phyloP scores from a whole-genome alignment of 2,329 filamentous ascomycete genomes.

The Didymella pinodella region DNA sequence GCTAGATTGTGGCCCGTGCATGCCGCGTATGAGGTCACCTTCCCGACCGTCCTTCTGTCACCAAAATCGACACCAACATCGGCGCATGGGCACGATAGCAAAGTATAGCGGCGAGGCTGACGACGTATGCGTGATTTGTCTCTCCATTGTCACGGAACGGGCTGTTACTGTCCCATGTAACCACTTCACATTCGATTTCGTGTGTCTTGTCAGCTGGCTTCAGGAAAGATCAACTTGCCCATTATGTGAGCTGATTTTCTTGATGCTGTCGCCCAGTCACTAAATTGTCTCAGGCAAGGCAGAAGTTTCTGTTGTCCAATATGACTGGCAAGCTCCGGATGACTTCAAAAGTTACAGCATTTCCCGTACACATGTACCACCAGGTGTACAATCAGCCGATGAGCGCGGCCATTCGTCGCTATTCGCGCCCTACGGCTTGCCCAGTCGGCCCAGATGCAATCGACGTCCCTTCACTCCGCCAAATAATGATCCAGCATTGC shows the following conservation, averaged over 20 bases:
- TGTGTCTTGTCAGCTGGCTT: slow-evolving; percentile 85
- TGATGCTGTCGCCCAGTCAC: no score
- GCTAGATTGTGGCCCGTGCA: slow-evolving; percentile 7
- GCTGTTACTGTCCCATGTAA: slow-evolving; percentile 78
- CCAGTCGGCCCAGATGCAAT: slow-evolving; percentile 25
- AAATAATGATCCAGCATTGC: slow-evolving; percentile 56
- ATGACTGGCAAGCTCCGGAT: slow-evolving; percentile 64
- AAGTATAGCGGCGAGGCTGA: slow-evolving; percentile 26
- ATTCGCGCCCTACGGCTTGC: slow-evolving; percentile 29
- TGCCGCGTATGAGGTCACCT: slow-evolving; percentile 30
- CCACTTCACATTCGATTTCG: slow-evolving; percentile 83
- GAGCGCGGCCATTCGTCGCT: slow-evolving; percentile 13
- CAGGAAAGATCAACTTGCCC: slow-evolving; percentile 77
- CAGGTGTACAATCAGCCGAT: slow-evolving; percentile 1
- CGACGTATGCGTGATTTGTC: slow-evolving; percentile 80
- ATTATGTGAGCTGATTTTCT: slow-evolving; percentile 70
- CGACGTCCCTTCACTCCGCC: slow-evolving; percentile 37
- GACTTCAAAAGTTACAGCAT: slow-evolving; percentile 68
- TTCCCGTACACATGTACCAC: slow-evolving; percentile 40
- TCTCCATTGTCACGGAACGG: slow-evolving; percentile 75
- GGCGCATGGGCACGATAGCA: slow-evolving; percentile 39
- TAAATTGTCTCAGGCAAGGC: slow-evolving; percentile 56
- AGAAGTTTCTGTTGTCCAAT: slow-evolving; percentile 67
- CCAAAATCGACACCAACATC: slow-evolving; percentile 20
- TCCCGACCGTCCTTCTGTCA: slow-evolving; percentile 24